These are phyloP conservation scores for Xylaria scruposa DNA, from an alignment of 495 filamentous ascomycete genomes.

Conservation along the genomic window DNA sequence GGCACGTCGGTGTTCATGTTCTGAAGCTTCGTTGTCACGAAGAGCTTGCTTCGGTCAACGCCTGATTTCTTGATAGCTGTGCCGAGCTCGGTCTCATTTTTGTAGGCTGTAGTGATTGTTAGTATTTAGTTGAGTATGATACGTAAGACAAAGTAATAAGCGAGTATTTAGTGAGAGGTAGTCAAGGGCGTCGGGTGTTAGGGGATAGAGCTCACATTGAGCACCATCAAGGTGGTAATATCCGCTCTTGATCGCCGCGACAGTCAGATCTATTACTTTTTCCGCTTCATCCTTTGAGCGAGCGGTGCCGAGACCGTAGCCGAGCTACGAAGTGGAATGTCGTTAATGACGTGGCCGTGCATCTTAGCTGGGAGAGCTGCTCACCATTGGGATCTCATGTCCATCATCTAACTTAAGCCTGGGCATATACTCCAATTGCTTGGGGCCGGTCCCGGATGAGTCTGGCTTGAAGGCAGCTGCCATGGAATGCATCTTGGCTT, in stretches of 20 bases:
- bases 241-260: constrained; percentile 72
- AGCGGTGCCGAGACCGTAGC: constrained; percentile 69
- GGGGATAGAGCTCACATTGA: constrained; percentile 56
- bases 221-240: constrained; percentile 83
- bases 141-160: no score
- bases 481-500: constrained; percentile 46
- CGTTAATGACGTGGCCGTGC: neutral
- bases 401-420: constrained; percentile 73
- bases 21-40: constrained; percentile 76
- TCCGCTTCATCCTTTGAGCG: constrained; percentile 54
- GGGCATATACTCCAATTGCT: constrained; percentile 47
- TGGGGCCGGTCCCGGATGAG: constrained; percentile 37
- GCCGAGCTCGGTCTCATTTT: constrained; percentile 80
- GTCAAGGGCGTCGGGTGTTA: neutral
- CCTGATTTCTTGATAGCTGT: constrained; percentile 72
- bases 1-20: constrained; percentile 64
- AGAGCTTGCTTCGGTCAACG: constrained; percentile 71
- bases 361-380: constrained; percentile 27
- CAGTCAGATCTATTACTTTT: constrained; percentile 63
- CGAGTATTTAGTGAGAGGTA: neutral
- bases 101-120: constrained; percentile 62
- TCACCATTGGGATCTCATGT: constrained; percentile 73
- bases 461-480: constrained; percentile 39
- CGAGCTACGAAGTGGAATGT: constrained; percentile 58
- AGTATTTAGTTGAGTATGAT: neutral